A percentile compares a stretch with the other conserved stretches of the same genome.
These are phyloP conservation scores for Eleusine coracana DNA, from an alignment of 176 grass and related monocot genomes.

Conservation along the genomic window DNA sequence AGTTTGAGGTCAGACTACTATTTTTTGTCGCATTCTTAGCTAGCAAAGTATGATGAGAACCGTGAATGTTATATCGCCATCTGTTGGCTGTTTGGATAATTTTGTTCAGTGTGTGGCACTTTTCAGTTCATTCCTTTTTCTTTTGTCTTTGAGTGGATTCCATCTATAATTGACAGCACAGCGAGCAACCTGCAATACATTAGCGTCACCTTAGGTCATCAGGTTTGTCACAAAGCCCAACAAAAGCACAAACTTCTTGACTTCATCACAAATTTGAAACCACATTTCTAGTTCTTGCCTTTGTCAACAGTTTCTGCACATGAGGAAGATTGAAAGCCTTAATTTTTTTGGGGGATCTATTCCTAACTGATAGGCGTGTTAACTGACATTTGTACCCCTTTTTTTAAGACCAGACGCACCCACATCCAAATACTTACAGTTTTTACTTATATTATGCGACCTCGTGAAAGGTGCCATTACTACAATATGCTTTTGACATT, in stretches of 20 bases:
- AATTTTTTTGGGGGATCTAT: not conserved
- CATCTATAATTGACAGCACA: not conserved
- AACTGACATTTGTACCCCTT: not conserved
- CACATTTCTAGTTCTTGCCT: slow-evolving; percentile 24
- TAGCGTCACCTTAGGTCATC: slow-evolving; percentile 4
- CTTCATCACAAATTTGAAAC: slow-evolving; percentile 5
- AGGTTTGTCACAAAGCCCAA: not conserved
- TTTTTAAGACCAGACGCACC: not conserved
- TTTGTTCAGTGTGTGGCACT: not conserved
- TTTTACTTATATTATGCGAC: not conserved
- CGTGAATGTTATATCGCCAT: not conserved
- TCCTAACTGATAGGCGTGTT: not conserved
- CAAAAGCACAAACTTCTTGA: slow-evolving; percentile 8
- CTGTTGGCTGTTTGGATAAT: slow-evolving; percentile 8
- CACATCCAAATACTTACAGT: slow-evolving; percentile 1
- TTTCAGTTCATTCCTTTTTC: slow-evolving; percentile 38
- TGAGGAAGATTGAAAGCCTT: not conserved
- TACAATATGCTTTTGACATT: slow-evolving; percentile 17
- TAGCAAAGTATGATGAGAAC: not conserved
- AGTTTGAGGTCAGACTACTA: slow-evolving; percentile 76
- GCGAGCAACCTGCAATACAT: not conserved
- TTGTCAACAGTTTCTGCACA: slow-evolving; percentile 14
- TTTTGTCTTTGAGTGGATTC: slow-evolving; percentile 31
- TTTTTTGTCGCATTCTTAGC: slow-evolving; percentile 19
- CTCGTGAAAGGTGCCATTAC: not conserved